Percentiles rank a stretch among this genome's conserved stretches.
These are phyloP conservation scores for Cryphonectria parasitica DNA, from an alignment of 2,329 filamentous ascomycete species.

Conservation along the genomic window DNA sequence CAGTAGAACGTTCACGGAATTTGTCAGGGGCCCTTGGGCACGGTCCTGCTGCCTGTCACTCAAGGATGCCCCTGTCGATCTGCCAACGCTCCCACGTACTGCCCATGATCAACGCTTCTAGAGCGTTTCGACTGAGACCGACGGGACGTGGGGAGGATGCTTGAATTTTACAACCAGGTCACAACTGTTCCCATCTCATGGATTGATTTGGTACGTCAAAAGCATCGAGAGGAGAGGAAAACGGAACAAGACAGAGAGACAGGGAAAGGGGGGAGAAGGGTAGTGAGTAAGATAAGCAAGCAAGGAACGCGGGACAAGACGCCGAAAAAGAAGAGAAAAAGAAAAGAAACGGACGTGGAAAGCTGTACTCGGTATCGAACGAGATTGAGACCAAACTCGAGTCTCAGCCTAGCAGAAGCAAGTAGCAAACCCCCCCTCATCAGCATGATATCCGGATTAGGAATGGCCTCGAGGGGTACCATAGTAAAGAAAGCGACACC, in stretches of 20 bases:
- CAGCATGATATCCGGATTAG: constrained; percentile 1
- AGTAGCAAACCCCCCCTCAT: not conserved
- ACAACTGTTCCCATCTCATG: not conserved
- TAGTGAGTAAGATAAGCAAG: not conserved
- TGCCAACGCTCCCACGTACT: not conserved
- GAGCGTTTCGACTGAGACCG: constrained; percentile 21
- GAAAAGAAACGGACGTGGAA: not conserved
- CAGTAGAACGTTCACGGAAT: not conserved
- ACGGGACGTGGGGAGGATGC: not conserved
- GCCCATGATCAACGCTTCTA: constrained; percentile 13
- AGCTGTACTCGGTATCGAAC: not conserved
- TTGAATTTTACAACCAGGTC: no score
- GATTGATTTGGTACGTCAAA: not conserved
- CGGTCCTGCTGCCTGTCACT: constrained; percentile 1
- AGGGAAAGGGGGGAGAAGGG: not conserved
- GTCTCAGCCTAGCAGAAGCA: not conserved
- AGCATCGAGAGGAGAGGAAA: not conserved
- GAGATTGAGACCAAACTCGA: not conserved
- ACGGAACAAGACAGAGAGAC: not conserved
- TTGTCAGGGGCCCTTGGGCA: not conserved
- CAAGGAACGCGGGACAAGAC: not conserved
- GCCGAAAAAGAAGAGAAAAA: not conserved
- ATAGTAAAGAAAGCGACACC: no score
- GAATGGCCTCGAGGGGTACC: constrained; percentile 2
- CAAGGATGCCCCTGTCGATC: constrained; percentile 14